phyloP scores from a whole-genome alignment of 139 green algal genomes.

The Protoeuglena noctilucae region DNA sequence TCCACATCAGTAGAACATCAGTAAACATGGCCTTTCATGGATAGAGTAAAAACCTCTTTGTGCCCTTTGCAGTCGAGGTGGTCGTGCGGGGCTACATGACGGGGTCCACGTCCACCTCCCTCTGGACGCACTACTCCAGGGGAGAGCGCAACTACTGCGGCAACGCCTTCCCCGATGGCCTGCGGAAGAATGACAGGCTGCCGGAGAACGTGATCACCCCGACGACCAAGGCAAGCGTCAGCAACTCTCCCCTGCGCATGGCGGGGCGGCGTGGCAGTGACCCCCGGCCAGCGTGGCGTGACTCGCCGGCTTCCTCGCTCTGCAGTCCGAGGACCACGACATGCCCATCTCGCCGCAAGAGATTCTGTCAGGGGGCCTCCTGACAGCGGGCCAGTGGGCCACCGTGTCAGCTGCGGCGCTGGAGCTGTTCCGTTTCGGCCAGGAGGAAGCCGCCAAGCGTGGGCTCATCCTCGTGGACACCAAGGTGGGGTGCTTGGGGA shows the following conservation, averaged over 20 bases:
- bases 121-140: conserved; percentile 92
- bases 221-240: conserved; percentile 8
- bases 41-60: too few relatives aligned
- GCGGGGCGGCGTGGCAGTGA: too few relatives aligned
- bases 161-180: conserved; percentile 81
- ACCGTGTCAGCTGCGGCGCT: conserved; percentile 41
- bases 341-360: conserved; percentile 64
- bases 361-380: conserved; percentile 55
- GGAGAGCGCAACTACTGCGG: conserved; percentile 84
- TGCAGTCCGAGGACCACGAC: conserved; percentile 59
- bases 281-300: conserved; percentile 22
- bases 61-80: conserved; percentile 96
- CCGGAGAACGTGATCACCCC: conserved; percentile 1
- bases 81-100: conserved; percentile 92
- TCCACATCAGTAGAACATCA: too few relatives aligned
- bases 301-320: not conserved
- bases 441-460: conserved; percentile 57
- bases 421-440: conserved; percentile 74
- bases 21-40: too few relatives aligned
- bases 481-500: too few relatives aligned
- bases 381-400: conserved; percentile 73
- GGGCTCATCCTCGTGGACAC: conserved; percentile 94
- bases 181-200: conserved; percentile 79
- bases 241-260: too few relatives aligned
- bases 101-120: conserved; percentile 71